Base-by-base conservation (phyloP, 1,139 yeast species). In the Suhomyces terraborum region DNA sequence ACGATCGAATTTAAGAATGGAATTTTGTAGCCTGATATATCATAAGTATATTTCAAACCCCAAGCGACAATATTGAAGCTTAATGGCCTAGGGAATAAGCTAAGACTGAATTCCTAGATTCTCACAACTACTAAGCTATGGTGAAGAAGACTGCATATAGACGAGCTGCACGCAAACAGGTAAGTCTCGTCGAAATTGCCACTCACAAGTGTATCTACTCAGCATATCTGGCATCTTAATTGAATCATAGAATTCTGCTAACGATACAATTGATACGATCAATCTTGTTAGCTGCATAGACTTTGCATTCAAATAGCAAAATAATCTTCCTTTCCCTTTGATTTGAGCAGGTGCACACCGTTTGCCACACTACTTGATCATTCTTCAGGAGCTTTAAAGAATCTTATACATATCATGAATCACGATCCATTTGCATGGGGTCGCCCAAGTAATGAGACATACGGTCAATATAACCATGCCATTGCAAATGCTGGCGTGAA, bases 341-440 rank as follows among this genome's bases (percentile, higher is more conserved):
- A 12, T 30, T 12, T 20, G 20, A 13, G 24, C 13, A 7, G 17
- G 8, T 7, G 21, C 7, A 19, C 7, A 19, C 8, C 24, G 17
- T 19, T 30, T 6, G 32, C 14, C 32, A 29, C 22, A 19, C 7
- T 30, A 20, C 6, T 19, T 12, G 22, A 20, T 16, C 22, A 20
- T 16, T 4, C 6, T 17, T 18, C 22, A 32, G 22, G n/a, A 17
- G 21, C 22, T 4, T 13, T 9, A 16, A 16, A 32, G 14, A 10
- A 16, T 21, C 23, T 14, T 21, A 14, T 21, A 31, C 8, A 32
- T 23, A 34, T 8, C 44, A 91, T 93, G 98, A 87, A 93, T 59
- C 98, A 93, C 88, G 88, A 86, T 73, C 98, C 96, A 52, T 83
- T 75, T 55, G 75, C 77, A 54, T 93, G 98, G 98, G 98, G 98